These are phyloP conservation scores for Fusarium heterosporum DNA, from an alignment of 2,329 filamentous ascomycete species.

Conservation along the genomic window DNA sequence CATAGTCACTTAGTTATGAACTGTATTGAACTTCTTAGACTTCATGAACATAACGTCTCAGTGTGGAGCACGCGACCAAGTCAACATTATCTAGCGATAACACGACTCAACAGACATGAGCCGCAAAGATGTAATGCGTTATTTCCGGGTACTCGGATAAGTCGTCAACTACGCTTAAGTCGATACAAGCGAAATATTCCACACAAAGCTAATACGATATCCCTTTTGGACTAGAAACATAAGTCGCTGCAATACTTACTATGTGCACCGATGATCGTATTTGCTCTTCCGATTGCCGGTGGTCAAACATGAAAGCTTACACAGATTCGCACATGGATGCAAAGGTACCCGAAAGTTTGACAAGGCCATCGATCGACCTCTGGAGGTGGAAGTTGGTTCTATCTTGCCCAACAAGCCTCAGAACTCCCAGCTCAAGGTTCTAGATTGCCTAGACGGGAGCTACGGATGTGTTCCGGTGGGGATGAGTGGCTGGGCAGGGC, in stretches of 20 bases:
- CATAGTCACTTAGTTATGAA: too few species aligned
- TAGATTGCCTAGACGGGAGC: constrained; percentile 17
- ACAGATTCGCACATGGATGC: constrained; percentile 15
- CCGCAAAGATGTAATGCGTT: background rate
- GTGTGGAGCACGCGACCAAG: too few species aligned
- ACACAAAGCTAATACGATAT: background rate
- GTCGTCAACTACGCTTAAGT: constrained; percentile 2
- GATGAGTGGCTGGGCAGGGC: constrained; percentile 8
- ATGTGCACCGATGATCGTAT: constrained; percentile 9
- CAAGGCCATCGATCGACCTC: constrained; percentile 11
- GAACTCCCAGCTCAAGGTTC: constrained; percentile 1
- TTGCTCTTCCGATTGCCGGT: constrained; percentile 10
- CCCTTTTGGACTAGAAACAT: background rate
- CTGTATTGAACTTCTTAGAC: too few species aligned
- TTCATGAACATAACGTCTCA: too few species aligned
- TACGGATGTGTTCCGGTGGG: constrained; percentile 15
- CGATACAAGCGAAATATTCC: background rate
- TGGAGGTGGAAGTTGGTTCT: background rate
- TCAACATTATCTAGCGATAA: background rate
- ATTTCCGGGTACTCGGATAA: background rate
- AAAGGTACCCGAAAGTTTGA: constrained; percentile 7
- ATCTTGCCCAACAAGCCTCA: constrained; percentile 3
- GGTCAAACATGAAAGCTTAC: background rate
- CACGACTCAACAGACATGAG: background rate
- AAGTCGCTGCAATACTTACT: background rate